These are phyloP conservation scores for Solanum neorickii DNA, from an alignment of 257 asterid genomes.

Conservation along the genomic window DNA sequence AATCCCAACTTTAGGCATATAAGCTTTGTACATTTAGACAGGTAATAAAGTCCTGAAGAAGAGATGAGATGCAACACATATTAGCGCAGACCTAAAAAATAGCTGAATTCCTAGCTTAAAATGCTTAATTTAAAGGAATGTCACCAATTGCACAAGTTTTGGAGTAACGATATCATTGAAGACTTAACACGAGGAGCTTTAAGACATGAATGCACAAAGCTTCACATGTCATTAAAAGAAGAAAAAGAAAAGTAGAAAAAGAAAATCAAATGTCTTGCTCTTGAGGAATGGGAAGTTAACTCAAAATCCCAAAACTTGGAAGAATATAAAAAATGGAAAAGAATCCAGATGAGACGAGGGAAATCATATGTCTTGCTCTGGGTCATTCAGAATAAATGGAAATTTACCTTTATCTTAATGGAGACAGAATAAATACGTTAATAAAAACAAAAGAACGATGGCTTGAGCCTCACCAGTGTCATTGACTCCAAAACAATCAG, in stretches of 20 bases:
- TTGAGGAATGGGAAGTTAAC: background rate
- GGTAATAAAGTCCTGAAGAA: constrained; percentile 42
- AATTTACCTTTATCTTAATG: background rate
- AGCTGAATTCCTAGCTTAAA: background rate
- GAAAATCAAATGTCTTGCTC: background rate
- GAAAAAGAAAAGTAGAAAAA: background rate
- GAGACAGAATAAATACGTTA: background rate
- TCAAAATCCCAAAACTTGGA: background rate
- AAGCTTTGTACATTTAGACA: constrained; percentile 50
- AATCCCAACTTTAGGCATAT: constrained; percentile 54
- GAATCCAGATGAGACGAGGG: background rate
- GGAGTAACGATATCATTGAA: background rate
- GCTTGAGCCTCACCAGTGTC: constrained; percentile 35
- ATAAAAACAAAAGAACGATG: background rate
- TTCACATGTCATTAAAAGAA: background rate
- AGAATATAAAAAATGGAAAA: background rate
- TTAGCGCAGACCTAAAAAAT: background rate
- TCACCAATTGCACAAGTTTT: background rate
- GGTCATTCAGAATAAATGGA: background rate
- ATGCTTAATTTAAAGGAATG: background rate
- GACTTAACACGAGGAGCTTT: background rate
- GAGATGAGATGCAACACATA: background rate
- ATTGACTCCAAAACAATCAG: constrained; percentile 58
- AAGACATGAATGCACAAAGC: background rate
- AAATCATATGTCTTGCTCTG: background rate